Evolutionary conservation across 1,139 yeast genomes (phyloP).

Genomic region (Yamadazyma blattariae): DNA sequence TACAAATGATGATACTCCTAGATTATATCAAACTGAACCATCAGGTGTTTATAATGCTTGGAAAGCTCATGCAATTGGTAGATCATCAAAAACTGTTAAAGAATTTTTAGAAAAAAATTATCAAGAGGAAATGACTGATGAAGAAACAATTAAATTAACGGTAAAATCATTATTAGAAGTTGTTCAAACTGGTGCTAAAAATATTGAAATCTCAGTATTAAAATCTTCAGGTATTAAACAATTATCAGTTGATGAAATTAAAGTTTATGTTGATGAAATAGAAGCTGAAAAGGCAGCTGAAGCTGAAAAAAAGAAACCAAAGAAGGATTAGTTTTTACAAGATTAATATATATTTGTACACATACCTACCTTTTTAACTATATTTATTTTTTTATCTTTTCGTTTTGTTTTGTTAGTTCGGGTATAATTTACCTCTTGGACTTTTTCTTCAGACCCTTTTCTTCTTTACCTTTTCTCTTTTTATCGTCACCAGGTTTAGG

Average conservation of each 20-base stretch:
- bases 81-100: slow-evolving; percentile 91
- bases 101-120: slow-evolving; percentile 93
- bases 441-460: slow-evolving; percentile 17
- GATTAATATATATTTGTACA: slow-evolving; percentile 7
- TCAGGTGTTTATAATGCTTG: slow-evolving; percentile 98
- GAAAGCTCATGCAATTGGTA: slow-evolving; percentile 98
- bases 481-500: slow-evolving; percentile 37
- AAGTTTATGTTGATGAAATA: slow-evolving; percentile 72
- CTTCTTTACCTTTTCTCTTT: slow-evolving; percentile 23
- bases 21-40: slow-evolving; percentile 93
- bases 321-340: slow-evolving; percentile 15
- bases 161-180: slow-evolving; percentile 89
- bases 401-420: not conserved
- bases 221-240: slow-evolving; percentile 61
- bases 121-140: slow-evolving; percentile 63
- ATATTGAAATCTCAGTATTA: slow-evolving; percentile 89
- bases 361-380: not conserved
- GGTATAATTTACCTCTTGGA: slow-evolving; percentile 8
- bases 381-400: too few species aligned
- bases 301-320: slow-evolving; percentile 79
- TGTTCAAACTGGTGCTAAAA: slow-evolving; percentile 96
- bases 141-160: slow-evolving; percentile 76
- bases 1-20: slow-evolving; percentile 75
- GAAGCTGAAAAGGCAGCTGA: slow-evolving; percentile 92
- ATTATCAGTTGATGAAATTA: slow-evolving; percentile 71